Conservation (phyloP, 805 yeast genomes). For the Kodamaea neixiangensis region DNA sequence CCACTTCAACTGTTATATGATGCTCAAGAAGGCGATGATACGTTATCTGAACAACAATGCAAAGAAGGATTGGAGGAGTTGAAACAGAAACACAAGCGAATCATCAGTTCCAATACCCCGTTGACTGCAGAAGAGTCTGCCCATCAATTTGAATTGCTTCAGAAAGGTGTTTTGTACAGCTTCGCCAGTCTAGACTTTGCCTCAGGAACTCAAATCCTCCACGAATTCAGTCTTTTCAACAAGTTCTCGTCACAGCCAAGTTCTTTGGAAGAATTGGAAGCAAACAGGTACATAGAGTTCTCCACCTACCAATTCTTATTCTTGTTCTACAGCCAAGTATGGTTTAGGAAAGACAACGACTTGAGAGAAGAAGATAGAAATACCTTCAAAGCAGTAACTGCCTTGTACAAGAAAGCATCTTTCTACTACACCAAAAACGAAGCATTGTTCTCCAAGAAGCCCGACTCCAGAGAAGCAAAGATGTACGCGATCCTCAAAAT, state of each 20-base stretch:
- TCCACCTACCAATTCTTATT: conserved; percentile 27
- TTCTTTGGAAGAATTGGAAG: conserved; percentile 19
- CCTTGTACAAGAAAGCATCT: conserved; percentile 24
- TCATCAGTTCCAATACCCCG: background rate
- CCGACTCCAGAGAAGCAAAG: conserved; percentile 5
- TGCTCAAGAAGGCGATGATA: no score
- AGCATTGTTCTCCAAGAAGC: conserved; percentile 13
- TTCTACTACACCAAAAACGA: conserved; percentile 26
- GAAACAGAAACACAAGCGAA: background rate
- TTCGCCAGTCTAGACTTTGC: conserved; percentile 2
- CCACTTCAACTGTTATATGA: background rate
- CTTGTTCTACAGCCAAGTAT: conserved; percentile 22
- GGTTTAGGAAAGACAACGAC: conserved; percentile 20
- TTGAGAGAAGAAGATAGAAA: conserved; percentile 9
- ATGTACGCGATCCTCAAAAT: conserved; percentile 14
- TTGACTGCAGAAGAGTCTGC: background rate
- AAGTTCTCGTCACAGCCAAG: conserved; percentile 27
- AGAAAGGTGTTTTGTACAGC: background rate
- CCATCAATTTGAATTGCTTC: background rate
- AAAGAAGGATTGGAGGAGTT: background rate
- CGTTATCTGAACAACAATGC: no score
- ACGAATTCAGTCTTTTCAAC: conserved; percentile 7
- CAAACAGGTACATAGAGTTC: conserved; percentile 31
- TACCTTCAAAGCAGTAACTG: conserved; percentile 12
- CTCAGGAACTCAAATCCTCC: conserved; percentile 5